Base-by-base conservation (phyloP, 1,284 basidiomycete species). In the Abortiporus biennis region DNA sequence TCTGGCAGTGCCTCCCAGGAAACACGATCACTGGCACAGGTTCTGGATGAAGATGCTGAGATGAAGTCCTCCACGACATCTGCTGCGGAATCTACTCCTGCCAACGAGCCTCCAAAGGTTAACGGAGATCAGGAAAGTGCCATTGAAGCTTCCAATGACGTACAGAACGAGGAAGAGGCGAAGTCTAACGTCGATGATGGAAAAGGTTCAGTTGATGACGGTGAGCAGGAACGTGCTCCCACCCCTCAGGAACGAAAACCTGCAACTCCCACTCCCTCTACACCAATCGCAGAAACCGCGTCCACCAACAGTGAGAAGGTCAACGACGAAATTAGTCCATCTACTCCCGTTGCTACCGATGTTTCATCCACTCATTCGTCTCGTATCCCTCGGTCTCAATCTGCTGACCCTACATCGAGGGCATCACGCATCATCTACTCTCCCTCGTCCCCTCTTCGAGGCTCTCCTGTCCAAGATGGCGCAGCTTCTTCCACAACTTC, bases 301-400 rank as follows among this genome's bases (percentile, higher is more conserved):
- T 12, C 11, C 16, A 31, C 15, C 12, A 36, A 3, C 6, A 9
- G 11, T 16, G 34, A 36, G 22, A 46, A 46, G 13, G 61, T 59
- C 24, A 63, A 63, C 13, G 57, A 57, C 5, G 49, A 42, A 12
- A 49, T 51, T 4, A 54, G 53, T 3, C 54, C 65, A 13, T 54
- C 63, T 21, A 71, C 71, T 12, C 68, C 74, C 12, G 50, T 71
- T 6, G 60, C 63, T 13, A 47, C 58, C 41, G 65, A 67, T 46
- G 44, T 54, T 36, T 54, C 61, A 17, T 43, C 55, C 37, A 53
- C 62, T 31, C 51, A 53, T 23, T 44, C 53, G 8, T 36, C 54
- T 23, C 71, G 79, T 37, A 71, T 85, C 36, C 78, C 72, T 24
- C 81, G 85, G 17, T 86, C 85, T 3, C 82, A 85, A 49, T 88